Evolutionary conservation across 1,284 basidiomycete genomes (phyloP).

Genomic region (Apiotrichum brassicae): DNA sequence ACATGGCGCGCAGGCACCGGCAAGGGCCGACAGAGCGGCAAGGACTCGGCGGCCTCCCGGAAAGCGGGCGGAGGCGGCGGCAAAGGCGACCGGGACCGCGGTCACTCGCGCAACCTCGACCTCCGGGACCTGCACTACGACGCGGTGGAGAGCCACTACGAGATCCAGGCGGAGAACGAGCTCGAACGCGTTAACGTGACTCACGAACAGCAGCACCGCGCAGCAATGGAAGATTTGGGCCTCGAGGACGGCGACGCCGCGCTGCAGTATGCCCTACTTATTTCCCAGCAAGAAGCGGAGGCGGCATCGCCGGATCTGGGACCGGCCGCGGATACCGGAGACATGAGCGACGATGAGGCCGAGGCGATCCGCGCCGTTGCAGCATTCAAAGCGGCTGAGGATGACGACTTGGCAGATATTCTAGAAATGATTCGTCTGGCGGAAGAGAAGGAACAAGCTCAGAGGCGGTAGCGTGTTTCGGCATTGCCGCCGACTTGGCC

Average conservation of each 20-base stretch:
- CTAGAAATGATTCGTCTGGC: slow-evolving; percentile 32
- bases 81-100: slow-evolving; percentile 18
- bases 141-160: slow-evolving; percentile 25
- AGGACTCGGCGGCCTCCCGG: slow-evolving; percentile 18
- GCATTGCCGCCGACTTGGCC: too few species aligned
- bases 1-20: slow-evolving; percentile 41
- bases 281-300: slow-evolving; percentile 28
- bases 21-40: slow-evolving; percentile 33
- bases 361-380: slow-evolving; percentile 11
- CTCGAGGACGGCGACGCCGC: slow-evolving; percentile 36
- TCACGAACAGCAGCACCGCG: slow-evolving; percentile 20
- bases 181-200: slow-evolving; percentile 11
- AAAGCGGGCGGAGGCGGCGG: slow-evolving; percentile 22
- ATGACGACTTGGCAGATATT: slow-evolving; percentile 26
- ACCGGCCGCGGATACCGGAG: background rate
- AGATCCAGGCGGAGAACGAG: slow-evolving; percentile 25
- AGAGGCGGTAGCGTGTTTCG: background rate
- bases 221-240: slow-evolving; percentile 31
- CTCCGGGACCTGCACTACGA: slow-evolving; percentile 32
- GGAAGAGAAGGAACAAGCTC: slow-evolving; percentile 16
- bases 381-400: slow-evolving; percentile 14
- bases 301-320: background rate
- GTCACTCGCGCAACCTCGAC: slow-evolving; percentile 22
- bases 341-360: slow-evolving; percentile 12
- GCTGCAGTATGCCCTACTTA: slow-evolving; percentile 38